phyloP scores from a whole-genome alignment of 192 early-diverging fungal species.

The Backusella psychrophila region DNA sequence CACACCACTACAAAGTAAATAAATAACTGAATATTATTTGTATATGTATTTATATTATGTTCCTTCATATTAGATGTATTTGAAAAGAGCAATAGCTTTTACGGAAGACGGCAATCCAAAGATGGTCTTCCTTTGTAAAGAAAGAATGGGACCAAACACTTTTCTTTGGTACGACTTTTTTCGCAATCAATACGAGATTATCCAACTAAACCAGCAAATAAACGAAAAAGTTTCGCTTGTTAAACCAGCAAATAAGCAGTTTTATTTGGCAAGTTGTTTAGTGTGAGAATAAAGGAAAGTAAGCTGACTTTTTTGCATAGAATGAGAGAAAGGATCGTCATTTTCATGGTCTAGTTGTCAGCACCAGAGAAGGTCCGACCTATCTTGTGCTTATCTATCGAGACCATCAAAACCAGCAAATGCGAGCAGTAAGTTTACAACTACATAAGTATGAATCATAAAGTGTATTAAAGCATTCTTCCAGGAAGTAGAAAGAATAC shows the following conservation, averaged over 20 bases:
- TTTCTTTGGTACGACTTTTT: constrained; percentile 6
- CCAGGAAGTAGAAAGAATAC: not conserved
- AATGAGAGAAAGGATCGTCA: not conserved
- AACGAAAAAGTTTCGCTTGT: not conserved
- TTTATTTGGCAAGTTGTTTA: not conserved
- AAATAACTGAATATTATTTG: no score
- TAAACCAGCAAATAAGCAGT: not conserved
- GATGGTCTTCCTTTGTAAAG: not conserved
- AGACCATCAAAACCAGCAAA: not conserved
- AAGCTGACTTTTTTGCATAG: not conserved
- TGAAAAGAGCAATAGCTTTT: not conserved
- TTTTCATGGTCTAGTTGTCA: not conserved
- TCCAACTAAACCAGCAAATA: not conserved
- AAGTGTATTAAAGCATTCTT: not conserved
- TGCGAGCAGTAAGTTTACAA: not conserved
- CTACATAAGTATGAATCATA: not conserved
- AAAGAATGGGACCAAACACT: not conserved
- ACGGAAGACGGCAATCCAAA: not conserved
- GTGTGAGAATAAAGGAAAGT: not conserved
- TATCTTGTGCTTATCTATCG: not conserved
- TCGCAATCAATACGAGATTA: not conserved
- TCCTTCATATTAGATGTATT: not conserved
- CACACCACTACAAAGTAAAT: not conserved
- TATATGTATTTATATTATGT: not conserved
- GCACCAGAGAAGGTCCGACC: not conserved